These are phyloP conservation scores for Elsinoe fawcettii DNA, from an alignment of 2,329 filamentous ascomycete species.

Conservation along the genomic window DNA sequence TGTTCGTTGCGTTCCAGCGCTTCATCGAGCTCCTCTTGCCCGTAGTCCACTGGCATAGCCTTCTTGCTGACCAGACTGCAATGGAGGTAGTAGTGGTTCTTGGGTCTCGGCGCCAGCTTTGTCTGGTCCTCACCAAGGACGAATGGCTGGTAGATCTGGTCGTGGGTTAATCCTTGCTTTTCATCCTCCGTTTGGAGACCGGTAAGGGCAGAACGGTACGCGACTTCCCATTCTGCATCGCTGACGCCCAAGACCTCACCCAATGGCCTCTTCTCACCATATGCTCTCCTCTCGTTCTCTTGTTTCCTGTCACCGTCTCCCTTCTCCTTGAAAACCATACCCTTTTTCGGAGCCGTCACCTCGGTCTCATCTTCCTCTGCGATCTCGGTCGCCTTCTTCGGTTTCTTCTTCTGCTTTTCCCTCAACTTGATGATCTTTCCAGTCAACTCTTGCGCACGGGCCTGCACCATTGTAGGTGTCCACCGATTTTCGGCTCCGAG, in stretches of 20 bases:
- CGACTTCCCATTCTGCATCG: too few relatives aligned
- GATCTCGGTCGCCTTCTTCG: not conserved
- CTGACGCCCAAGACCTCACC: too few relatives aligned
- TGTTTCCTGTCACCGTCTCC: not conserved
- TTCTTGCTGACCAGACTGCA: not conserved
- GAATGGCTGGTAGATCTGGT: not conserved
- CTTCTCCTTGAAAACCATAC: not conserved
- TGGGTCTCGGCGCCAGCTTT: not conserved
- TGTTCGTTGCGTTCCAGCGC: not conserved
- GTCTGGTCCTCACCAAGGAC: not conserved
- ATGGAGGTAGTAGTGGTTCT: not conserved
- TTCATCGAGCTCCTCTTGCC: not conserved
- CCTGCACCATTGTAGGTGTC: not conserved
- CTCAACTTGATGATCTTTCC: not conserved
- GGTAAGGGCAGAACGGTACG: not conserved
- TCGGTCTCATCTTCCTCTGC: not conserved
- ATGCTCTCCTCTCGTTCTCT: constrained; percentile 72
- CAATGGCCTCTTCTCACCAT: constrained; percentile 95
- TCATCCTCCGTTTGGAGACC: not conserved
- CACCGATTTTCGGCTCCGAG: not conserved
- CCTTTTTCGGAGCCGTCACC: not conserved
- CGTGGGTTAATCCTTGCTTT: not conserved
- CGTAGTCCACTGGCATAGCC: not conserved
- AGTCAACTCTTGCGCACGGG: not conserved
- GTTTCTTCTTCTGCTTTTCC: not conserved